Base-by-base conservation (phyloP, 805 yeast genomes). In the Ogataea ganodermae region DNA sequence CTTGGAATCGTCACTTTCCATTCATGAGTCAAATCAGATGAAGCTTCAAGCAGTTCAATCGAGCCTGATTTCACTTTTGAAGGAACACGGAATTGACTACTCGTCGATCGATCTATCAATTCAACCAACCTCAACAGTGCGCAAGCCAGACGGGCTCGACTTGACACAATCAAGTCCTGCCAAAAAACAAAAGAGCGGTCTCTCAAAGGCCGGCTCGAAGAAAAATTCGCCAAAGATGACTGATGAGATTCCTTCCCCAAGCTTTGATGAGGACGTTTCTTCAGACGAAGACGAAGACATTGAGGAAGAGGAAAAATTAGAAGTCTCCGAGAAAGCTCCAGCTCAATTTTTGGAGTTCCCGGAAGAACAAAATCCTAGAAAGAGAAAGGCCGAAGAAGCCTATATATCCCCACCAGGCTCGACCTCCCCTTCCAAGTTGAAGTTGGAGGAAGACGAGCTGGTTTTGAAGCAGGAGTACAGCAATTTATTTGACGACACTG, bases 1-100 rank as follows among this genome's bases (percentile, higher is more conserved):
- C 27, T 67, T 80, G 56, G 81, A 75, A 51, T 24, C 38, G 22
- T 45, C 54, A 18, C 32, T 59, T 3, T 14, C 39, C 1, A 33
- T 38, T 7, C 57, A 51, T 32, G 49, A 55, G 27, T 17, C 37
- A 4, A 55, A 56, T 32, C 55, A 62, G 36, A 21, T 31, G 3
- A 46, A 44, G 7, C 20, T 60, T 20, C 30, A 42, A 3, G 20
- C 36, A 17, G 44, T 52, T 26, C 60, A 61, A 45, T 42, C 44
- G 2, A 31, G 44, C 8, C 40, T 64, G 46, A 36, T 58, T 7
- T 40, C 53, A 7, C 36, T 47, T 43, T 47, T 65, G 31, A 36
- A 45, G 18, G 45, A 50, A n/a, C 48, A 52, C 31, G 49, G 50
- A 28, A 49, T 55, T 27, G 58, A 53, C 33, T 52, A 41, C 35